A percentile compares a stretch with the other conserved stretches of the same genome.
phyloP scores from a whole-genome alignment of 805 yeast species.

The Kazachstania viticola region DNA sequence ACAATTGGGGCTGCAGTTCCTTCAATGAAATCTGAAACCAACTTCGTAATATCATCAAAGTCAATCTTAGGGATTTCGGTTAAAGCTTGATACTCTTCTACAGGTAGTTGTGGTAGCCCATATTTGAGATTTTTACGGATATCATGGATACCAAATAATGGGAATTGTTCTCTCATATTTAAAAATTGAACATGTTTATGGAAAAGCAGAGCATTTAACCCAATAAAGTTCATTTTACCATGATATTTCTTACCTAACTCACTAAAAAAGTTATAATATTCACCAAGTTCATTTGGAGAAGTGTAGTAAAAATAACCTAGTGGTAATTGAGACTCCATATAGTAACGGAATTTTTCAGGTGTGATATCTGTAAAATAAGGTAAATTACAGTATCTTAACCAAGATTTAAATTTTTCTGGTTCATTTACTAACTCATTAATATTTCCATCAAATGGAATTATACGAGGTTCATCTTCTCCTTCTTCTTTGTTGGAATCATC shows the following conservation, averaged over 20 bases:
- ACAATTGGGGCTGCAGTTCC: slow-evolving; percentile 63
- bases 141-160: slow-evolving; percentile 84
- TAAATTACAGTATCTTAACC: slow-evolving; percentile 45
- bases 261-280: slow-evolving; percentile 38
- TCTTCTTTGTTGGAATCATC: not conserved
- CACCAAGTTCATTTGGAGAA: slow-evolving; percentile 51
- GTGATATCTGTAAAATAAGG: slow-evolving; percentile 84
- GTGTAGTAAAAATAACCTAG: slow-evolving; percentile 80
- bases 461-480: slow-evolving; percentile 7
- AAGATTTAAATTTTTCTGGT: slow-evolving; percentile 6
- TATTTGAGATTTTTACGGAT: slow-evolving; percentile 56
- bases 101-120: slow-evolving; percentile 51
- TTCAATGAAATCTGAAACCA: slow-evolving; percentile 48
- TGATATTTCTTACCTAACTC: slow-evolving; percentile 62
- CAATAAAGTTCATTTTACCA: slow-evolving; percentile 79
- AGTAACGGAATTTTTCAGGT: slow-evolving; percentile 64
- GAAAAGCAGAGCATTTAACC: slow-evolving; percentile 66
- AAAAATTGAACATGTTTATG: slow-evolving; percentile 83
- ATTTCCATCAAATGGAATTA: slow-evolving; percentile 12
- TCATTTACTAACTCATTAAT: slow-evolving; percentile 14
- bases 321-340: slow-evolving; percentile 65
- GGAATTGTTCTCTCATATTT: slow-evolving; percentile 76
- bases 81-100: slow-evolving; percentile 17
- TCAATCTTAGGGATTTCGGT: slow-evolving; percentile 30
- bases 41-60: slow-evolving; percentile 42